Base-by-base conservation (phyloP, 2,329 filamentous ascomycete species). In the Pestalotiopsis fici region DNA sequence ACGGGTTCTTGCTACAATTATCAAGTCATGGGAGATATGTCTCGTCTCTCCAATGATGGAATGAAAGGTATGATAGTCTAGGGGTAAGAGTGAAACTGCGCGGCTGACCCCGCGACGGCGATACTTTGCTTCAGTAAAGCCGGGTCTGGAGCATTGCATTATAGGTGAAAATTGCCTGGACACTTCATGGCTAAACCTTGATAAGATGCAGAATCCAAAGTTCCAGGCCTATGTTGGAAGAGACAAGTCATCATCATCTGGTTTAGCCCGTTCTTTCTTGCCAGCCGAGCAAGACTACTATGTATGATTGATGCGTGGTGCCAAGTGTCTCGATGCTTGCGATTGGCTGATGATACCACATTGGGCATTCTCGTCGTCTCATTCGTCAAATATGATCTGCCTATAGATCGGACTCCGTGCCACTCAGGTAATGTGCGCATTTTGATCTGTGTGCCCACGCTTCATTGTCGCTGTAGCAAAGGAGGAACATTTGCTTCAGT, bases 301-400 rank as follows among this genome's bases (percentile, higher is more conserved):
- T 35, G 31, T 35, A 35, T 35, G 31, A n/a, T 54, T 31, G 12
- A 18, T 57, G 13, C 55, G 13, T 57, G 55, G 55, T 25, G 55
- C 55, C 55, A 15, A 27, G 18, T 27, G n/a, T 23, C 25, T 15
- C n/a, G 23, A 15, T 37, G 28, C 27, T 47, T 47, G 21, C 27
- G 15, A 65, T 65, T 65, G 63, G 63, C 31, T n/a, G 54, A 55
- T 23, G 35, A 13, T 28, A 59, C 50, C 63, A 65, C 63, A 65
- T 65, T 63, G 63, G 50, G 27, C 63, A n/a, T 31, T 65, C 6
- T 31, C 25, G 18, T 50, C 11, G 28, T 65, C 63, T 65, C 28
- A 65, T 65, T 65, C 50, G 63, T 59, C 54, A 12, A 21, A 31
- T 23, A 31, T 35, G 35, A 35, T 35, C 31, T 21, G 23, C 31